Base-by-base conservation (phyloP, 2,329 filamentous ascomycete genomes). In the Pezicula rhizophila region DNA sequence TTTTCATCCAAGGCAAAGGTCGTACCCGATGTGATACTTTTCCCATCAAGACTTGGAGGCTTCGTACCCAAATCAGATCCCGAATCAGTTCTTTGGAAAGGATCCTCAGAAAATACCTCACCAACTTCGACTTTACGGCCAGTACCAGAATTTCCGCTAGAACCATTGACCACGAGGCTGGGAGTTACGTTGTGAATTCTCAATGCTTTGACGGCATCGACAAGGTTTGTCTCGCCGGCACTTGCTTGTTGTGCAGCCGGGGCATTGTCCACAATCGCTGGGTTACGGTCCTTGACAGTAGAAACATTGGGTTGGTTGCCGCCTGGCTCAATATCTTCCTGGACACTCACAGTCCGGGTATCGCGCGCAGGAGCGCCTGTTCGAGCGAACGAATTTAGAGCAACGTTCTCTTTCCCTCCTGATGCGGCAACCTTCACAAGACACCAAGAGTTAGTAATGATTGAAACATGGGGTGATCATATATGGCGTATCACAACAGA, bases 1-100 rank as follows among this genome's bases (percentile, higher is more conserved):
- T 96, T 96, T 68, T 97, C 92, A 61, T 97, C 92, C 64, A 96
- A 74, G n/a, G 89, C 90, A 69, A 96, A 96, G 0, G 92, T 96
- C 4, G 89, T 95, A 14, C 89, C 89, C 23, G 92, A 97, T 4
- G 89, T 89, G 60, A 95, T 88, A 66, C 91, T 96, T 71, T 96
- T 96, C 43, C 88, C 90, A 65, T 96, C 92, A 37, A 96, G 76
- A 64, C 90, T 96, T 33, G 89, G 86, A 45, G 89, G 88, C 68
- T 96, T 96, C 2, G 84, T 90, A 35, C 75, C 80, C 25, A 83
- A 68, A 48, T 85, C 81, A 3, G 80, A 85, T 57, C 70, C 78
- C 2, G 80, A 84, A 62, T 85, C 81, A 38, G 78, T 76, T 60
- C 73, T 49, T 63, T 69, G 61, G 53, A 65, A 66, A 18, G 51